Conservation (phyloP, 2,329 filamentous ascomycete genomes). For the Beauveria brongniartii region DNA sequence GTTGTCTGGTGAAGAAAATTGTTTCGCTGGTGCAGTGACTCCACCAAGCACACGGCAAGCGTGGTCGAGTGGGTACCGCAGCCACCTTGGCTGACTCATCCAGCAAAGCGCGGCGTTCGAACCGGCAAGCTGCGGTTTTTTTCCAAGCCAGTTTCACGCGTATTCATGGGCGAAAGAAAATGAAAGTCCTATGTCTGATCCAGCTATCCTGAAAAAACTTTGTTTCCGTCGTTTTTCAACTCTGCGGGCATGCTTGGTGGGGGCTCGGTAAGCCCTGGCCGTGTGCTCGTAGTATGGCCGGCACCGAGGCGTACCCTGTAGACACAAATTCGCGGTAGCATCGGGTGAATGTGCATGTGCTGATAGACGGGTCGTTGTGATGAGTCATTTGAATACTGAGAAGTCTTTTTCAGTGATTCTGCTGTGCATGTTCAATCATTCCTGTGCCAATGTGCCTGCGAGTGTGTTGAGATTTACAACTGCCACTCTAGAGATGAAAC, state of each 20-base stretch:
- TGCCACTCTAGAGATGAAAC: too few species aligned
- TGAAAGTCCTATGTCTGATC: too few species aligned
- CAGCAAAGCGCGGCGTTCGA: constrained; percentile 6
- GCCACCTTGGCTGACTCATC: constrained; percentile 3
- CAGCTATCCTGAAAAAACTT: too few species aligned
- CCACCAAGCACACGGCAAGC: background rate
- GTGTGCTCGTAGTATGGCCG: background rate
- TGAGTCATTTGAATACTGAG: too few species aligned
- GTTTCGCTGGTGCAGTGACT: background rate
- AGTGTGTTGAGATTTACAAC: too few species aligned
- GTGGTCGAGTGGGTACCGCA: constrained; percentile 5
- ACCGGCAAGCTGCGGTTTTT: background rate
- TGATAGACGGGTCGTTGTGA: too few species aligned
- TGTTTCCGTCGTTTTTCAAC: background rate
- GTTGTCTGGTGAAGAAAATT: constrained; percentile 8
- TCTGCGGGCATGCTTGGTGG: background rate
- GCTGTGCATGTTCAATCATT: too few species aligned
- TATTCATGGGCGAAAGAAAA: background rate
- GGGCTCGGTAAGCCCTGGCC: background rate
- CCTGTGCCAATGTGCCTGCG: too few species aligned
- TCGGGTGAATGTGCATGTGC: too few species aligned
- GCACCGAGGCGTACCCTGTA: constrained; percentile 1
- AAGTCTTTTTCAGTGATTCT: too few species aligned
- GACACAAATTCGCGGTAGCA: background rate
- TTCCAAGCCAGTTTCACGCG: background rate